Conservation (phyloP, 306 rosid species). For the Biancaea sappan region DNA sequence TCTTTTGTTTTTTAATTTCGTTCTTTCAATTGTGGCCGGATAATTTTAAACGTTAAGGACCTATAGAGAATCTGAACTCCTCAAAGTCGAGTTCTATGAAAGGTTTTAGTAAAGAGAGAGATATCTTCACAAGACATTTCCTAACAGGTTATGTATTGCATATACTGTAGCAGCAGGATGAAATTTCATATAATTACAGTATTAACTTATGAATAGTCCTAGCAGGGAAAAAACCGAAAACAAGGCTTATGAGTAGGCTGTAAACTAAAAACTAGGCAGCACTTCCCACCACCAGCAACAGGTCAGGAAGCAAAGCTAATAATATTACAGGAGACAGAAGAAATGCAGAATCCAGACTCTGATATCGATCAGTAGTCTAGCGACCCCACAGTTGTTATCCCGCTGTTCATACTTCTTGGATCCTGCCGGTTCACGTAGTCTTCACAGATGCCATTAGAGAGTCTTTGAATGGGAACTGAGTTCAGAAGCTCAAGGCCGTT, state of each 20-base stretch:
- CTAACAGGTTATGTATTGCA: slow-evolving; percentile 58
- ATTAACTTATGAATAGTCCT: slow-evolving; percentile 58
- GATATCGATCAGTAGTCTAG: slow-evolving; percentile 65
- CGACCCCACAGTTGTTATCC: slow-evolving; percentile 84
- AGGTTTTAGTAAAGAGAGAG: slow-evolving; percentile 8
- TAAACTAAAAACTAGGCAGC: slow-evolving; percentile 53
- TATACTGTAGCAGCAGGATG: slow-evolving; percentile 48
- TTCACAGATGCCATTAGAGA: slow-evolving; percentile 69
- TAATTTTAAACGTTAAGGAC: too few relatives aligned
- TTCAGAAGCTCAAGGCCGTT: slow-evolving; percentile 74
- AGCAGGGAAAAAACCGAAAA: slow-evolving; percentile 39
- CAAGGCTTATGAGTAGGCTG: slow-evolving; percentile 40
- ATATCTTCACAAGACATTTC: slow-evolving; percentile 54
- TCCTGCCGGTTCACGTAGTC: slow-evolving; percentile 78
- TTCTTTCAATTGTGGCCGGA: too few relatives aligned
- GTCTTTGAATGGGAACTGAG: slow-evolving; percentile 83
- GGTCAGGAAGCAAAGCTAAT: slow-evolving; percentile 47
- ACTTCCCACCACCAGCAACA: slow-evolving; percentile 41
- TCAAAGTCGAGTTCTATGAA: too few relatives aligned
- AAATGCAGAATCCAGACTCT: slow-evolving; percentile 44
- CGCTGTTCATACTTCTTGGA: slow-evolving; percentile 67
- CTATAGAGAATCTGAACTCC: too few relatives aligned
- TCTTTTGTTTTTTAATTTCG: too few relatives aligned
- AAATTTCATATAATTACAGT: slow-evolving; percentile 67
- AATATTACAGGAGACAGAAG: slow-evolving; percentile 55